Evolutionary conservation across 1,284 basidiomycete species (phyloP).

Genomic region (Rhodotorula sp.): DNA sequence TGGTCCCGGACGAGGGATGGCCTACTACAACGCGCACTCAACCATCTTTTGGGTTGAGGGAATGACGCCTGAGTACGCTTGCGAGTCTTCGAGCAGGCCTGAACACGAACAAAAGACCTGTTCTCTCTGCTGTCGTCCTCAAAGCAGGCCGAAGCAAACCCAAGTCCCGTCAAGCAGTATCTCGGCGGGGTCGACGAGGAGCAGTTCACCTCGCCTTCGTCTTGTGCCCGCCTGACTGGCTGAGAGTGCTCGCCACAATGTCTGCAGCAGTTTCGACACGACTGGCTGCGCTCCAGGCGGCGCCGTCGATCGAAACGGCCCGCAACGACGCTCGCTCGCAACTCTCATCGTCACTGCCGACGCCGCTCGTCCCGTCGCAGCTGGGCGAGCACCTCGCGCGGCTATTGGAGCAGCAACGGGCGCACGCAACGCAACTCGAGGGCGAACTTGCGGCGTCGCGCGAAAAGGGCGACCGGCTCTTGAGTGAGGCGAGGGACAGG

Average conservation of each 20-base stretch:
- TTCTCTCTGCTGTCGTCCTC: no score
- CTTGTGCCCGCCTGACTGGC: not conserved
- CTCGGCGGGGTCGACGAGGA: not conserved
- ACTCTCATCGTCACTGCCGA: constrained; percentile 5
- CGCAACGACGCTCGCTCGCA: not conserved
- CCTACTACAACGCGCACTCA: no score
- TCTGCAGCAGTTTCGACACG: not conserved
- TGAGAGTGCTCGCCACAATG: not conserved
- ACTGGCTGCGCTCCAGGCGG: constrained; percentile 11
- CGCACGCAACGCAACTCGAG: not conserved
- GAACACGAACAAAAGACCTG: no score
- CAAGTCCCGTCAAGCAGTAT: no score
- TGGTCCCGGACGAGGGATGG: no score
- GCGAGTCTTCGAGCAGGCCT: no score
- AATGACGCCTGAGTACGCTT: no score
- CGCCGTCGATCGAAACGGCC: constrained; percentile 1
- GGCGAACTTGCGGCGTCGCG: constrained; percentile 1
- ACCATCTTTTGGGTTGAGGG: no score
- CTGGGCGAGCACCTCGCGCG: constrained; percentile 6
- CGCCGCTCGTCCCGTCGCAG: constrained; percentile 9
- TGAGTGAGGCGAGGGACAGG: not conserved
- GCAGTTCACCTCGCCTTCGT: not conserved
- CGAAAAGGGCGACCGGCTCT: not conserved
- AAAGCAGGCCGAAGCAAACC: no score
- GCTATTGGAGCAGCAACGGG: constrained; percentile 4